phyloP scores from a whole-genome alignment of 768 basidiomycete genomes.

The Trametes sanguinea region DNA sequence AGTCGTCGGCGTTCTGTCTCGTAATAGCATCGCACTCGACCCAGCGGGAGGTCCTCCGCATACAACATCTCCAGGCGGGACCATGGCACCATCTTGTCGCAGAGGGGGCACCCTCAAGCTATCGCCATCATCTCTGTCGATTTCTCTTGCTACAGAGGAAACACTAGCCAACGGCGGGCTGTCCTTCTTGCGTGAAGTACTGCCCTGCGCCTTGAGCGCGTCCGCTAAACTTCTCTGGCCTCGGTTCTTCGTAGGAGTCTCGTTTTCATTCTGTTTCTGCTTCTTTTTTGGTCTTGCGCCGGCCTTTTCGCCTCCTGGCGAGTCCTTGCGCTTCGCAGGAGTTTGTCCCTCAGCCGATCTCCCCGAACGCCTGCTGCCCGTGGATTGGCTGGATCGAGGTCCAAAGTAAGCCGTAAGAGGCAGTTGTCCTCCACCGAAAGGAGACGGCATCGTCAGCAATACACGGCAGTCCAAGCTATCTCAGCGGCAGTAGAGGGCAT shows the following conservation, averaged over 20 bases:
- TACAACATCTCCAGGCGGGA: not conserved
- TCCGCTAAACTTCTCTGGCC: not conserved
- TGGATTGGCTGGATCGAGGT: not conserved
- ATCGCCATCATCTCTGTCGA: not conserved
- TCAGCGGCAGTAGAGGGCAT: not conserved
- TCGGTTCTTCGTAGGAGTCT: not conserved
- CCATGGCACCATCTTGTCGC: not conserved
- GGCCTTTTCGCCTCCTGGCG: not conserved
- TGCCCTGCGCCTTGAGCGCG: not conserved
- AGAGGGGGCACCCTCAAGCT: not conserved
- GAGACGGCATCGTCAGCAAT: not conserved
- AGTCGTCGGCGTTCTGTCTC: not conserved
- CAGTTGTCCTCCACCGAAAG: not conserved
- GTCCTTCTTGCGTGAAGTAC: not conserved
- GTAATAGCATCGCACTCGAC: not conserved
- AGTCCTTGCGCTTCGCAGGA: not conserved
- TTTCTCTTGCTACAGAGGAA: not conserved
- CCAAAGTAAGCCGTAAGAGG: slow-evolving; percentile 10
- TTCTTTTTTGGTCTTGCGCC: slow-evolving; percentile 18
- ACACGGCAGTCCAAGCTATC: not conserved
- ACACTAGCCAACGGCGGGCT: not conserved
- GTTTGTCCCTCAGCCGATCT: not conserved
- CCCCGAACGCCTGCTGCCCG: not conserved
- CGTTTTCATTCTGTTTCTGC: slow-evolving; percentile 22
- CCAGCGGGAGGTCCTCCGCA: not conserved